Base-by-base conservation (phyloP, 495 filamentous ascomycete genomes). In the Penicillium canariense region DNA sequence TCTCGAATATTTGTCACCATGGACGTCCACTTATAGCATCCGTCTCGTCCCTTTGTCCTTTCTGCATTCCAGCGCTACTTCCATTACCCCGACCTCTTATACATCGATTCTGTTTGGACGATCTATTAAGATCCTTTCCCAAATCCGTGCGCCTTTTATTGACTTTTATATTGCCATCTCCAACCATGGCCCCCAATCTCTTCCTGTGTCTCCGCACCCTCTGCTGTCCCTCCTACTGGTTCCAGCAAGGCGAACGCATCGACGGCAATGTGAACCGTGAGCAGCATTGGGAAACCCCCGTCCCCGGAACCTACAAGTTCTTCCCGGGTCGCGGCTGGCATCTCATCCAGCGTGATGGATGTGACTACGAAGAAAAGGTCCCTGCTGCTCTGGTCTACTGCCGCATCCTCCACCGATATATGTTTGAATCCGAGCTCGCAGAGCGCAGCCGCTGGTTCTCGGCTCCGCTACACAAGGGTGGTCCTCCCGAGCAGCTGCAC, bases 291-390 rank as follows among this genome's bases (percentile, higher is more conserved):
- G 65, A 76, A n/a, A 67, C 60, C 12, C 75, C 75, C 18, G 63
- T 76, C 25, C 73, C 75, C 4, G 75, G 75, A 36, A 74, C 69
- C 30, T 77, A 77, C 66, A 71, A 70, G 50, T 75, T 74, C 65
- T 55, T 74, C 51, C 73, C 73, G 0, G 68, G 68, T 20, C 72
- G 63, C 8, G 75, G 75, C 54, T 77, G 75, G 75, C 73, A 75
- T 54, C 69, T 77, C 50, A 48, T 75, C 50, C 67, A 47, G 35
- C 69, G 68, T 22, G 75, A 77, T 35, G 69, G 60, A 35, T 58
- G 35, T 43, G 71, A 74, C 3, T 28, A 67, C 20, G 69, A 75
- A 7, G 73, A 77, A 61, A 72, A 75, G 45, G 52, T 54, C 12
- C 73, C 70, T 2, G 62, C 69, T 12, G 69, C 73, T 8, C 63